These are phyloP conservation scores for Achlya hypogyna DNA, from an alignment of 352 stramenopile species.

Conservation along the genomic window DNA sequence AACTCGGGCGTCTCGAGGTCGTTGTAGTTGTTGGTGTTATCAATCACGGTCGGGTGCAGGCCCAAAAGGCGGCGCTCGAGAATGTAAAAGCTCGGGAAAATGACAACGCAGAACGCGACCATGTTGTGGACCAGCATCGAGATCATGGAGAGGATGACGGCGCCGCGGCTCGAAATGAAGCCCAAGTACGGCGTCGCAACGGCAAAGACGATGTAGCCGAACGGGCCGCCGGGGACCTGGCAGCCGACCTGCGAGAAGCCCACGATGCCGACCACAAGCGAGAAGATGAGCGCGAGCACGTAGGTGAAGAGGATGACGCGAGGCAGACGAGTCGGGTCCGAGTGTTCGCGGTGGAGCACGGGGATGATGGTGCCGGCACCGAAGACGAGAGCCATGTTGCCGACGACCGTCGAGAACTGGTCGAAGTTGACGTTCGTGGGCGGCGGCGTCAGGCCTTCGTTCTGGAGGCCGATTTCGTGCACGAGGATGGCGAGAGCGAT, in stretches of 20 bases:
- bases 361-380: constrained; percentile 22
- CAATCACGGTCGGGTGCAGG: constrained; percentile 30
- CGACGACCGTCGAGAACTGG: constrained; percentile 10
- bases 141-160: constrained; percentile 34
- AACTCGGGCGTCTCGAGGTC: neutral
- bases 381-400: constrained; percentile 21
- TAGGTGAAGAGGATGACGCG: constrained; percentile 20
- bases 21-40: neutral
- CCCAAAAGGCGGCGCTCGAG: constrained; percentile 44
- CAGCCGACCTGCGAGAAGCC: constrained; percentile 30
- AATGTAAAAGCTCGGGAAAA: constrained; percentile 55
- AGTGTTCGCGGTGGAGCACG: constrained; percentile 20
- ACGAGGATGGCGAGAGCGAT: constrained; percentile 17
- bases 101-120: constrained; percentile 48
- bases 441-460: neutral
- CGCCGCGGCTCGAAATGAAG: constrained; percentile 35
- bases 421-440: constrained; percentile 17
- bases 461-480: constrained; percentile 1
- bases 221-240: constrained; percentile 12
- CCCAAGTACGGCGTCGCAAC: constrained; percentile 27
- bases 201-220: constrained; percentile 17
- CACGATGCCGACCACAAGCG: constrained; percentile 37
- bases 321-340: constrained; percentile 20
- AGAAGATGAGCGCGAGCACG: constrained; percentile 13
- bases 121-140: constrained; percentile 48